phyloP scores from a whole-genome alignment of 805 yeast species.

The Geotrichum ghanense region DNA sequence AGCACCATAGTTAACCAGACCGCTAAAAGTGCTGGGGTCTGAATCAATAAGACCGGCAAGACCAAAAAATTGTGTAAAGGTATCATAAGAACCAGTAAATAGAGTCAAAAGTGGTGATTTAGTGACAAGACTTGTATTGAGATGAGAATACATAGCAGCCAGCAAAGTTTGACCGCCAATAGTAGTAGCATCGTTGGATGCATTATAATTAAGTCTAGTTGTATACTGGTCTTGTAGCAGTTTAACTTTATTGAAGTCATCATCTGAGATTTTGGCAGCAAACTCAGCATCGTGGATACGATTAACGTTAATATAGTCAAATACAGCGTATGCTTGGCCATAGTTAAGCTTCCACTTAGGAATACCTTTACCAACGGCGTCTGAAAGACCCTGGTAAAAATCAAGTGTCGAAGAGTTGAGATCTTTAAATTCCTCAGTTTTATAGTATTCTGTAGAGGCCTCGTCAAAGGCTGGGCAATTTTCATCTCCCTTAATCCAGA shows the following conservation, averaged over 20 bases:
- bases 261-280: conserved; percentile 19
- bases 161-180: conserved; percentile 34
- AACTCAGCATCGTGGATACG: conserved; percentile 32
- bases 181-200: conserved; percentile 22
- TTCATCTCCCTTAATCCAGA: conserved; percentile 33
- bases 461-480: conserved; percentile 30
- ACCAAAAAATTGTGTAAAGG: conserved; percentile 32
- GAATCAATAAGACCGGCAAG: conserved; percentile 26
- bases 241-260: conserved; percentile 24
- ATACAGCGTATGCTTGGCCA: conserved; percentile 30
- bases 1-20: conserved; percentile 38
- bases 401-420: conserved; percentile 28
- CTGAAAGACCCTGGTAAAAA: conserved; percentile 29
- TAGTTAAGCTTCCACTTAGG: conserved; percentile 26
- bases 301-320: conserved; percentile 32
- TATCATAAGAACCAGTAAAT: conserved; percentile 36
- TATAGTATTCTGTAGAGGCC: conserved; percentile 25
- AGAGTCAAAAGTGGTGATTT: conserved; percentile 30
- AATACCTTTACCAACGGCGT: conserved; percentile 16
- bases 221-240: conserved; percentile 31
- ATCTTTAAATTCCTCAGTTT: conserved; percentile 23
- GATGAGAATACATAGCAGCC: conserved; percentile 26
- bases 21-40: conserved; percentile 30
- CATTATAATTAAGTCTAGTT: conserved; percentile 28
- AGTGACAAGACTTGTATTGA: conserved; percentile 27